Evolutionary conservation across 2,329 filamentous ascomycete species (phyloP), one percentile per base, ranked within the genome.

Genomic region (Drechslerella stenobrocha): DNA sequence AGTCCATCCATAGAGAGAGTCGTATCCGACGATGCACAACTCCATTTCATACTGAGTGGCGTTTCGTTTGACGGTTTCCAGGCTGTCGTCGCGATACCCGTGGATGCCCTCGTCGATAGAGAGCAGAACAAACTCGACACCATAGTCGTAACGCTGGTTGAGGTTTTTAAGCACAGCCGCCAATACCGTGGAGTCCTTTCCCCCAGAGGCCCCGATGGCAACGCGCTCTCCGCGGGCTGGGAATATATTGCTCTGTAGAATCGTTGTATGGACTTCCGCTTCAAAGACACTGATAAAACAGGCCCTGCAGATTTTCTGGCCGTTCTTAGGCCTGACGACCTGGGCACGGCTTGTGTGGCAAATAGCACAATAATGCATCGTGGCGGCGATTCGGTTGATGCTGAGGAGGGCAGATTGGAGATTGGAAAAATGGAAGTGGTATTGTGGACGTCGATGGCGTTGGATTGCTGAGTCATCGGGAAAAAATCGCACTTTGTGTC

Each of bases 51-150:
- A 96, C 76, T 97, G 90, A 9, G 83, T 76, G 0, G 91, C 89
- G 76, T 98, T 97, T 65, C 92, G 82, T 81, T 96, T 96, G 45
- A 98, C 93, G 0, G 93, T 97, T 77, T 97, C 91, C 15, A 98
- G 80, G 48, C 89, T 95, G 77, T 98, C 93, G 75, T 98, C 95
- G 67, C 95, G 83, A 75, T 98, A 98, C 4, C 93, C 93, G 73
- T 89, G 93, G 79, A 98, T 98, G 4, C 93, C 93, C 77, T 98
- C 95, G 72, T 98, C 93, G 73, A 98, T 92, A 69, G 89, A 95
- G 40, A 98, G 81, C 0, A 98, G 81, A 0, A 95, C 83, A 1
- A 98, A 81, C 42, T 97, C 84, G 3, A 98, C 79, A 0, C 87
- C 89, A 76, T 97, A 97, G 71, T 86, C 80, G 75, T 96, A 84